phyloP scores from a whole-genome alignment of 805 yeast species.

The Blastobotrys chiropterorum region DNA sequence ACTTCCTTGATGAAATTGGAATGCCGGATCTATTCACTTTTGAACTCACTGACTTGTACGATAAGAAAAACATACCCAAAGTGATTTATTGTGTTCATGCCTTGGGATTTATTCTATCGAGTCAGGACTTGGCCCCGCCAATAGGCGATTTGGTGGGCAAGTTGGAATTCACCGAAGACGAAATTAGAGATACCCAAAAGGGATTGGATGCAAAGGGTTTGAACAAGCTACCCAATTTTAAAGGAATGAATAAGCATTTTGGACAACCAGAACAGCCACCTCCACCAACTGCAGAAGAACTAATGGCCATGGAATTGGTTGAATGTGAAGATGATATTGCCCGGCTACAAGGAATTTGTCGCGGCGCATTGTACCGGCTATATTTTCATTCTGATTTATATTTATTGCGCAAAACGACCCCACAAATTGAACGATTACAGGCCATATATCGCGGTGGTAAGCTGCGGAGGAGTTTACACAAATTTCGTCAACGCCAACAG shows the following conservation, averaged over 20 bases:
- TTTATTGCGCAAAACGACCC: conserved; percentile 37
- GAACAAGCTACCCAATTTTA: conserved; percentile 70
- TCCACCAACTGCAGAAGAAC: conserved; percentile 27
- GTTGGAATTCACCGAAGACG: conserved; percentile 59
- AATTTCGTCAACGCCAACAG: conserved; percentile 4
- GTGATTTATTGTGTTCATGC: conserved; percentile 94
- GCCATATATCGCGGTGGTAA: conserved; percentile 30
- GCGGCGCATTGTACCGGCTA: conserved; percentile 66
- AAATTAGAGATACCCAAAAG: conserved; percentile 58
- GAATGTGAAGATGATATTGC: conserved; percentile 34
- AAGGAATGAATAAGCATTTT: conserved; percentile 42
- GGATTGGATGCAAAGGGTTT: conserved; percentile 57
- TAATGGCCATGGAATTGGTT: conserved; percentile 26
- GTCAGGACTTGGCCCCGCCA: conserved; percentile 49
- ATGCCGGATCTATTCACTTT: conserved; percentile 86
- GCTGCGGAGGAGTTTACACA: neutral
- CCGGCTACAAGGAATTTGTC: conserved; percentile 58
- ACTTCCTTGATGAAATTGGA: conserved; percentile 56
- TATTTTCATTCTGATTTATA: conserved; percentile 55
- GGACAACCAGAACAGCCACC: conserved; percentile 26
- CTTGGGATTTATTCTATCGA: conserved; percentile 62
- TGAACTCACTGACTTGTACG: conserved; percentile 89
- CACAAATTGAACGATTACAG: conserved; percentile 34
- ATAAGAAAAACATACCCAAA: conserved; percentile 84
- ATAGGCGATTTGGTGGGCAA: conserved; percentile 59